phyloP scores from a whole-genome alignment of 352 stramenopile species.

The Lagenidium giganteum region DNA sequence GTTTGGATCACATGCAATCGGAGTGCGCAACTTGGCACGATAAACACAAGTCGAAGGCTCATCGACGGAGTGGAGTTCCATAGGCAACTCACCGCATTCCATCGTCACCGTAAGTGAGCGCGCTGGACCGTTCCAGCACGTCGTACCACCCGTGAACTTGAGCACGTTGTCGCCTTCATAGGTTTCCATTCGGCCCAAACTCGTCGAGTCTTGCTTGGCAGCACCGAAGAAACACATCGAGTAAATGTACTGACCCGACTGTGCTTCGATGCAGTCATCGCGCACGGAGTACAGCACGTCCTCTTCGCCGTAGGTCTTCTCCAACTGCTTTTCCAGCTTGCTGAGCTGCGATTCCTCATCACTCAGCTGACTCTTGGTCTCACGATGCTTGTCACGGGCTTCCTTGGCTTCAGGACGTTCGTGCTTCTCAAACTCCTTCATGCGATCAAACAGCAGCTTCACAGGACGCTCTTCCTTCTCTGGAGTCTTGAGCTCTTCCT shows the following conservation, averaged over 20 bases:
- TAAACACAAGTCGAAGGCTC: conserved; percentile 82
- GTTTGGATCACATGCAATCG: conserved; percentile 40
- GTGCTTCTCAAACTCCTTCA: conserved; percentile 32
- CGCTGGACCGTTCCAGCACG: conserved; percentile 83
- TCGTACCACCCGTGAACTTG: conserved; percentile 55
- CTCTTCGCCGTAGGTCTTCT: conserved; percentile 48
- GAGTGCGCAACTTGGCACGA: conserved; percentile 60
- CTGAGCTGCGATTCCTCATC: conserved; percentile 27
- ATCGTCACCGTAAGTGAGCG: conserved; percentile 67
- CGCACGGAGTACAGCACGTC: conserved; percentile 51
- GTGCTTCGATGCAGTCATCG: conserved; percentile 53
- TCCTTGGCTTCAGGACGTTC: conserved; percentile 38
- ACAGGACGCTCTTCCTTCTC: conserved; percentile 51
- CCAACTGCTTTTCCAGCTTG: conserved; percentile 19
- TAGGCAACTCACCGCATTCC: conserved; percentile 51
- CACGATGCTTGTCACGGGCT: conserved; percentile 37
- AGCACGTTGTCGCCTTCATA: conserved; percentile 16
- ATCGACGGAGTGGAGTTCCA: conserved; percentile 52
- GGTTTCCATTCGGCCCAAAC: conserved; percentile 51
- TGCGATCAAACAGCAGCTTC: conserved; percentile 50
- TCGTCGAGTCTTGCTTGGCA: conserved; percentile 64
- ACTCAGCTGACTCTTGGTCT: conserved; percentile 32
- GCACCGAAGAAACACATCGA: conserved; percentile 75
- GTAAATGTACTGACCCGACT: conserved; percentile 76
- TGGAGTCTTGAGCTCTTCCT: conserved; percentile 40